Conservation (phyloP, 768 basidiomycete species). For the Russula compacta region DNA sequence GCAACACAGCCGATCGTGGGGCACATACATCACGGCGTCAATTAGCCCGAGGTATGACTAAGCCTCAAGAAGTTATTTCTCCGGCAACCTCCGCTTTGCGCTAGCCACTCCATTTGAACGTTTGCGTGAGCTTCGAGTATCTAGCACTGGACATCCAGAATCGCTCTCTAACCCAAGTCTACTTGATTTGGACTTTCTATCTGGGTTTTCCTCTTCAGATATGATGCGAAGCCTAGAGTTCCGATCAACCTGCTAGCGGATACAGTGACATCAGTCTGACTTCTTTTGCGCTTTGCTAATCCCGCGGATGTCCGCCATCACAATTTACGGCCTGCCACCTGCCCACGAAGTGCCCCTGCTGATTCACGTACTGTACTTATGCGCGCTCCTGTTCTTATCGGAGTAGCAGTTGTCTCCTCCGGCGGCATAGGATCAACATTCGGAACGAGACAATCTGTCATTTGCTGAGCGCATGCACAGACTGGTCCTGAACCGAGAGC, state of each 20-base stretch:
- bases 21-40: too few species aligned
- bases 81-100: too few species aligned
- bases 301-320: neutral
- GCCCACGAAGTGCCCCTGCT: neutral
- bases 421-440: neutral
- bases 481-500: neutral
- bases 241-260: neutral
- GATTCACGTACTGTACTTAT: neutral
- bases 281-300: slow-evolving; percentile 4
- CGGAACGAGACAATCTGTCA: neutral
- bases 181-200: neutral
- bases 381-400: neutral
- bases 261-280: neutral
- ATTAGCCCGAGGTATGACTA: neutral
- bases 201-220: too few species aligned
- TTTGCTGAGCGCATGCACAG: neutral
- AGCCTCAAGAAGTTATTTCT: neutral
- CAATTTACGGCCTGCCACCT: neutral
- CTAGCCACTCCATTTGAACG: neutral
- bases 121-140: too few species aligned
- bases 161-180: neutral
- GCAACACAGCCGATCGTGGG: too few species aligned
- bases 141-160: neutral
- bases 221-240: neutral
- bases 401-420: neutral